Base-by-base conservation (phyloP, 768 basidiomycete genomes). In the Amyloporia xantha region DNA sequence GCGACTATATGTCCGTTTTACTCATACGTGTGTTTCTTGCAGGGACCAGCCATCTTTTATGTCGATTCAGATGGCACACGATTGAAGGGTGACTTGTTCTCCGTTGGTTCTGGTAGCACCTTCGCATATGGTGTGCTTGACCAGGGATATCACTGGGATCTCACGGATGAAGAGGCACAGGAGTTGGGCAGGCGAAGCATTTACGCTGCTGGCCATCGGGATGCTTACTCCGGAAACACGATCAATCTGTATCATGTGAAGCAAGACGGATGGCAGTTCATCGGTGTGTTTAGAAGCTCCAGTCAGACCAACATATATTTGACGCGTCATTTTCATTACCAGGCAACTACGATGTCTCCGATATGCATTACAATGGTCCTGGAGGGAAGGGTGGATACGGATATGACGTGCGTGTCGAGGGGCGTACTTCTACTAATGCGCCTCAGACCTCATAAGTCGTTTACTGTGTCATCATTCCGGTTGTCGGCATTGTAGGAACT, bases 61-160 rank as follows among this genome's bases (percentile, higher is more conserved):
- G 96, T 99, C 44, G 96, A 99, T 68, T 93, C 90, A 4, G 96
- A 98, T 58, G 96, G 96, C 38, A 87, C 91, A 5, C 86, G 96
- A 25, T 74, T 98, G 42, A 95, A 94, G 64, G 96, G 96, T 44
- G 84, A 99, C 66, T 67, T 98, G n/a, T 99, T 99, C 74, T 96
- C 93, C 4, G 96, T 99, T 28, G 96, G 96, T 24, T 97, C 95
- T 3, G 96, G 96, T 60, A 91, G 89, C 64, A 97, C 96, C 5
- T 96, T 93, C 59, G 96, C 96, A n/a, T 98, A 98, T 61, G 95
- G 96, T 76, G 91, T 98, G 1, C 76, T 96, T 41, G 96, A 98
- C 67, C 94, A 96, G 68, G 93, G 87, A 11, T 93, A 94, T 65
- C 80, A 72, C 51, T 98, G 89, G 90, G 93, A 98, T 62, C 69